phyloP scores from a whole-genome alignment of 441 rosid genomes.

The Pelargonium australe region DNA sequence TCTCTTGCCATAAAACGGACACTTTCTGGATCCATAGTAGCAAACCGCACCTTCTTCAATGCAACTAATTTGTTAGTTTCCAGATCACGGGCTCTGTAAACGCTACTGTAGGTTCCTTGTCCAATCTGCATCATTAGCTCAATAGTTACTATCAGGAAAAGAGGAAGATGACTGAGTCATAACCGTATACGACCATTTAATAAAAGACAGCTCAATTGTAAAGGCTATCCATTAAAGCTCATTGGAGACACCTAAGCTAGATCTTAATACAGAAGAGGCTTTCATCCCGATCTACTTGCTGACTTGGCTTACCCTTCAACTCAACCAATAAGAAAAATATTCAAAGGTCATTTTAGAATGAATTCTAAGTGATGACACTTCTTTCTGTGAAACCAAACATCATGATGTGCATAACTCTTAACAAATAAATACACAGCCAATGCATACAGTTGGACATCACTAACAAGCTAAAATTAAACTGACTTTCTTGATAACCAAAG shows the following conservation, averaged over 20 bases:
- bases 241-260: too few species aligned
- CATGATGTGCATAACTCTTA: too few species aligned
- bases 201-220: too few species aligned
- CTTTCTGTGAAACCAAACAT: too few species aligned
- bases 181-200: neutral
- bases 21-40: slow-evolving; percentile 93
- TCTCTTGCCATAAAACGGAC: slow-evolving; percentile 99
- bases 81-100: slow-evolving; percentile 89
- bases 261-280: too few species aligned
- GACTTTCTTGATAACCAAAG: neutral
- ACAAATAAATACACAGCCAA: slow-evolving; percentile 15
- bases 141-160: slow-evolving; percentile 16
- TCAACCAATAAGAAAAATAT: too few species aligned
- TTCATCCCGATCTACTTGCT: too few species aligned
- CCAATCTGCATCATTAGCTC: slow-evolving; percentile 61
- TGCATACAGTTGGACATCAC: slow-evolving; percentile 15
- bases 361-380: too few species aligned
- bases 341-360: too few species aligned
- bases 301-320: too few species aligned
- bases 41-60: slow-evolving; percentile 92
- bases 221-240: too few species aligned
- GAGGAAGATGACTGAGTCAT: slow-evolving; percentile 12
- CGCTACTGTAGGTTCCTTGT: slow-evolving; percentile 96
- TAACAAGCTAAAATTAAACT: neutral
- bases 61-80: slow-evolving; percentile 89